Base-by-base conservation (phyloP, 108 stramenopile species). In the Licmophora abbreviata region DNA sequence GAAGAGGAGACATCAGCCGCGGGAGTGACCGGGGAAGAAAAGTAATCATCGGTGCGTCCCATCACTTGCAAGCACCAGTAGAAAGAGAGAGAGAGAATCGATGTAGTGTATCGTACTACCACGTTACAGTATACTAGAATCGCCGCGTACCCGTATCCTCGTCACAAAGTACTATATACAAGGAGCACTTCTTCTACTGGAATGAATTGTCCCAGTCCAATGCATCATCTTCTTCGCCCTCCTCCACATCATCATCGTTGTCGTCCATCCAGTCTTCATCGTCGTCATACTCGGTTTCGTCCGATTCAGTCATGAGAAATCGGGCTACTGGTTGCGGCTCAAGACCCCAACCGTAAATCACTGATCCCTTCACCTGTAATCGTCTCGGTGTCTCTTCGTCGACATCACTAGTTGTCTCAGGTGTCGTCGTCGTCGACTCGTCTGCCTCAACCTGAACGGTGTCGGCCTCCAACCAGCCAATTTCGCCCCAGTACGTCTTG, bases 401-500 rank as follows among this genome's bases (percentile, higher is more conserved):
- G 31, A 76, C 52, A 36, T 60, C 59, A 27, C 64, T 51, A 41
- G 54, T 66, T 41, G 52, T 79, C 4, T n/a, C 31, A 5, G 36
- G 65, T 35, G 37, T 22, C 9, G 38, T 18, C 9, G 35, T 48
- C 26, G 57, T 34, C 11, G 45, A 40, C 4, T 14, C 46, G 24
- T 46, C 48, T 22, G 24, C 46, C n/a, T 36, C 61, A 48, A 69
- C 58, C n/a, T 35, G 35, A 6, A 17, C 42, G 8, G 26, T 51
- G 40, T 41, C n/a, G 2, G 30, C 29, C 14, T 63, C 63, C 4
- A 66, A 63, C 28, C 82, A 65, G 15, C 48, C 38, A 44, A 89
- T 89, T 29, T 54, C 61, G 3, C 88, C 82, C 88, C 88, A 89
- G 43, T 85, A 84, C 2, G 62, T 34, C 48, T 81, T 82, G 24